Evolutionary conservation across 306 rosid species (phyloP).

Genomic region (Lathyrus aphaca): DNA sequence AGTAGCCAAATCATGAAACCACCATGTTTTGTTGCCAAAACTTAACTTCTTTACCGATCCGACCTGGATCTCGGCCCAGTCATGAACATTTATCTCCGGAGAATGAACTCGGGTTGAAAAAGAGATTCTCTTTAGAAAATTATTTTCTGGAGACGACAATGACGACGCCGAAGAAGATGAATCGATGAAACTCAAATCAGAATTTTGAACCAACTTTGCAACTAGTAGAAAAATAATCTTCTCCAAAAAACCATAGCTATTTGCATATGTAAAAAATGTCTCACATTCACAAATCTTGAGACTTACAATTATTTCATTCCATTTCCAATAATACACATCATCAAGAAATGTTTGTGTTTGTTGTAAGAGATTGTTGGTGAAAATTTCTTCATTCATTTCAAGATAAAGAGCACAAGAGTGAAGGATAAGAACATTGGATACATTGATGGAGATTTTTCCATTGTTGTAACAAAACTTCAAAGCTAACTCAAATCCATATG

Average conservation of each 20-base stretch:
- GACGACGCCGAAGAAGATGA: conserved; percentile 49
- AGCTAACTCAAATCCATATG: conserved; percentile 68
- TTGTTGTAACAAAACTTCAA: conserved; percentile 68
- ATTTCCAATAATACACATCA: conserved; percentile 61
- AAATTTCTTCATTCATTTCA: conserved; percentile 62
- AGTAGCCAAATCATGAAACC: conserved; percentile 73
- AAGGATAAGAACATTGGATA: conserved; percentile 61
- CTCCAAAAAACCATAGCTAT: conserved; percentile 60
- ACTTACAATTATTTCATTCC: conserved; percentile 56
- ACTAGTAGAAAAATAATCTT: conserved; percentile 60
- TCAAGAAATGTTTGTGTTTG: conserved; percentile 61
- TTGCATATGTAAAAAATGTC: conserved; percentile 44
- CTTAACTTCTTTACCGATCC: conserved; percentile 20
- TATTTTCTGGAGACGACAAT: conserved; percentile 59
- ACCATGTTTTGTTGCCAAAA: conserved; percentile 61
- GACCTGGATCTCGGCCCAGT: neutral
- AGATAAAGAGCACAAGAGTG: conserved; percentile 63
- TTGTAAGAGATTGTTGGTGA: conserved; percentile 55
- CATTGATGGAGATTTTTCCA: conserved; percentile 52
- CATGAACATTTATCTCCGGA: conserved; percentile 39
- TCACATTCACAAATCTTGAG: conserved; percentile 56
- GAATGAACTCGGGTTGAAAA: conserved; percentile 44
- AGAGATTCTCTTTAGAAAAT: conserved; percentile 43
- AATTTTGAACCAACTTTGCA: conserved; percentile 59
- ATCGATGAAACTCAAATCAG: conserved; percentile 41